Evolutionary conservation across 2,329 filamentous ascomycete genomes (phyloP), one percentile per base, ranked within the genome.

Genomic region (Botrytis elliptica): DNA sequence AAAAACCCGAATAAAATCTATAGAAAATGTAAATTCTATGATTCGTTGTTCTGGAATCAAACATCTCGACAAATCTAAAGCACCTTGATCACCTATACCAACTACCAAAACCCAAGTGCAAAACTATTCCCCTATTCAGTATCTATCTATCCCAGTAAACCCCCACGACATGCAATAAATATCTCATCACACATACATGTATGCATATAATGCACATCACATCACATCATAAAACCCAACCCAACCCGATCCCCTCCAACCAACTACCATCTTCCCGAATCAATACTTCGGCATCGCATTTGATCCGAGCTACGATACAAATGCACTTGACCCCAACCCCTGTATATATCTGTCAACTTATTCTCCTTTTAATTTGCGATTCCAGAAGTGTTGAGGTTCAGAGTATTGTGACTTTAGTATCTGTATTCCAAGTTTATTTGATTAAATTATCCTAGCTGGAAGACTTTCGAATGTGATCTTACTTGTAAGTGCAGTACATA

Each of bases 351-450:
- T 55, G 25, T 14, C 49, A 55, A 14, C 12, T 55, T 55, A n/a
- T n/a, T 55, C 49, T 12, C 0, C 25, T 16, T 5, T 22, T 4
- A 2, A 5, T 14, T n/a, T n/a, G 1, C 16, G 9, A 14, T n/a
- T n/a, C 5, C 25, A n/a, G 2, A 3, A n/a, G 12, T n/a, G 12
- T 3, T 16, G 5, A 55, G n/a, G 6, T 55, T 1, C 12, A 55
- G 9, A 55, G 12, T 4, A 55, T n/a, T n/a, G 0, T 55, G 1
- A 6, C 5, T 55, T 0, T 16, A 5, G 3, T n/a, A n/a, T 55
- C 12, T n/a, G 10, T 4, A 12, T n/a, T n/a, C 7, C 12, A 25
- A 10, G 0, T n/a, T 55, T 4, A 14, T 14, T 3, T 3, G 1
- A 3, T 14, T n/a, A 10, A n/a, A 52, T 12, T 4, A 5, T n/a